phyloP scores from a whole-genome alignment of 108 stramenopile species.

The Conticribra guillardii region DNA sequence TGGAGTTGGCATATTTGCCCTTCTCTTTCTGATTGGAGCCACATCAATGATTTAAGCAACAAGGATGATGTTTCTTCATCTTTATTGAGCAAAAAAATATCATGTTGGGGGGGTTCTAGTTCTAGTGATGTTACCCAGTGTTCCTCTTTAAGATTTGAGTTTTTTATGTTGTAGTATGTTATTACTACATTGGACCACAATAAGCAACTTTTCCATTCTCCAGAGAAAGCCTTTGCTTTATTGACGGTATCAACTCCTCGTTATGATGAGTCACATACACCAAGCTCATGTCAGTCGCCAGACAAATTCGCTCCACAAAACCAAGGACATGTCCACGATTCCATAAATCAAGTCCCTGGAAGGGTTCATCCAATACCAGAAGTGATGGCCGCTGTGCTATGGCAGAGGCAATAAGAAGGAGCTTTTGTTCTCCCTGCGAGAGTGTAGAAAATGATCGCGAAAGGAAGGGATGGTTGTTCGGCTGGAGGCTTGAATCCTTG shows the following conservation, averaged over 20 bases:
- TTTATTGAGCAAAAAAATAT: too few species aligned
- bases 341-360: conserved; percentile 71
- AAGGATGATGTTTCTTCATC: too few species aligned
- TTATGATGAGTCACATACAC: conserved; percentile 81
- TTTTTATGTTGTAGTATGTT: too few species aligned
- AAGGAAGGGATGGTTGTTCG: conserved; percentile 27
- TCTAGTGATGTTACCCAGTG: too few species aligned
- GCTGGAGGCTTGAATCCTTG: conserved; percentile 2
- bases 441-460: conserved; percentile 53
- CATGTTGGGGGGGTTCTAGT: too few species aligned
- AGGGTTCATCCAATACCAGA: conserved; percentile 78
- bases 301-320: conserved; percentile 62
- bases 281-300: conserved; percentile 61
- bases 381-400: conserved; percentile 65
- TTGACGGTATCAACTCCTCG: conserved; percentile 64
- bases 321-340: conserved; percentile 58
- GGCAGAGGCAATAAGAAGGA: conserved; percentile 70
- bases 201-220: conserved; percentile 55
- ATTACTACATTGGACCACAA: conserved; percentile 28
- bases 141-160: too few species aligned
- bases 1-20: too few species aligned
- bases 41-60: too few species aligned
- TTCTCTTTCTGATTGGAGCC: too few species aligned
- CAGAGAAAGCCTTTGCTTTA: conserved; percentile 60
- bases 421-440: conserved; percentile 85